Evolutionary conservation across 1,284 basidiomycete species (phyloP), one percentile per base, ranked within the genome.

Genomic region (Trichosporon faecale): DNA sequence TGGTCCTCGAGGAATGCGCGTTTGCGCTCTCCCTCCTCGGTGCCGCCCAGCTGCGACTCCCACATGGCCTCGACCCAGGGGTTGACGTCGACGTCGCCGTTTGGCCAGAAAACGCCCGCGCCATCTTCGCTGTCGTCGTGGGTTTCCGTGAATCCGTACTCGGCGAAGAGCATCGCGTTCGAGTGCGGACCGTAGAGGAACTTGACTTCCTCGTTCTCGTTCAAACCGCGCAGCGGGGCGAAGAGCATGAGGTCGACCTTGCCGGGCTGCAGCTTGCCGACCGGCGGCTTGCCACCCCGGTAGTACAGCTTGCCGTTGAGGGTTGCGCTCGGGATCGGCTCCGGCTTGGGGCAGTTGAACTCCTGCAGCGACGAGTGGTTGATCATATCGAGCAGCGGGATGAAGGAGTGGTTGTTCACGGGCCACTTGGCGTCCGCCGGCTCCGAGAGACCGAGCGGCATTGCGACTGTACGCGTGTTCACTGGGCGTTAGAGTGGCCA

Each of bases 401-500:
- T 92, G 74, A 95, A 86, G 0, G 92, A 91, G 73, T 94, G 83
- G 78, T 95, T 94, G 77, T 92, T 78, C 31, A 80, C 74, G 0
- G 70, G 68, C 72, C 72, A 73, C 44, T 67, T 68, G n/a, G 69
- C 49, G 44, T 80, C 74, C 1, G 75, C 71, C 8, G 87, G 86
- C 75, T 90, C 86, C 27, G 87, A 84, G 21, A 84, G 79, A 70
- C 87, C 87, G n/a, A 94, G 81, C 57, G 89, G 88, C 76, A 91
- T 87, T 78, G 91, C 92, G 25, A 95, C 88, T 76, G 91, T 93
- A 69, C 93, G 88, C 6, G 93, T 95, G 79, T 95, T 95, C 71
- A 95, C 93, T 94, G 76, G 64, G 35, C 63, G 63, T n/a, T 46
- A 21, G 49, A 65, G 44, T 21, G 66, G 31, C 25, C 27, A 60